Evolutionary conservation across 306 rosid species (phyloP), one percentile per base, ranked within the genome.

Genomic region (Quercus wislizeni): DNA sequence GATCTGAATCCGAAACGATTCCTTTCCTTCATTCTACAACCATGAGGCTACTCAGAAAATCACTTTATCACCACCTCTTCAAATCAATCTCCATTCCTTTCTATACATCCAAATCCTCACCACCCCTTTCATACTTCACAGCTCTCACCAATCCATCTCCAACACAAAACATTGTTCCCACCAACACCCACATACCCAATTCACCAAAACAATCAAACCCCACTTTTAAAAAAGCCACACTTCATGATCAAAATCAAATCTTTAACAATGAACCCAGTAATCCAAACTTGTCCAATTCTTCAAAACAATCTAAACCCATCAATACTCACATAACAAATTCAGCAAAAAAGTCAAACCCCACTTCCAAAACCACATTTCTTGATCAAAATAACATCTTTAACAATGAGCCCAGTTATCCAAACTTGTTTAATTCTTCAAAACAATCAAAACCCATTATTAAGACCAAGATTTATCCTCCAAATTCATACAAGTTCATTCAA

Each of bases 1-100:
- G 23, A 23, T 23, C 23, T 23, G 23, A 23, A 23, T 23, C 23
- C 23, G 4, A 10, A 35, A 5, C 52, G 6, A 18, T 67, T 35
- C 21, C 51, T 35, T 35, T 64, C 20, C 18, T n/a, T n/a, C 27
- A 67, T 21, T 35, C 72, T 8, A 14, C 38, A 19, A 67, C 52
- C 23, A 67, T 67, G 72, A n/a, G 72, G 19, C 4, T 13, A n/a
- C 70, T 81, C 51, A 80, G 84, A 35, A 67, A 67, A 19, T 73
- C 46, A 13, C 49, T 56, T 57, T 52, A 75, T 55, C 69, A 27
- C 70, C 78, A 54, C 21, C 68, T 52, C 78, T 79, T 51, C 55
- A 54, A 9, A 55, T 20, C 58, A 41, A 28, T 71, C 35, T 69
- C 52, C 30, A 19, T 75, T 38, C 30, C 83, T 4, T 64, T 25